Base-by-base conservation (phyloP, 495 filamentous ascomycete genomes). In the Tuber magnatum region DNA sequence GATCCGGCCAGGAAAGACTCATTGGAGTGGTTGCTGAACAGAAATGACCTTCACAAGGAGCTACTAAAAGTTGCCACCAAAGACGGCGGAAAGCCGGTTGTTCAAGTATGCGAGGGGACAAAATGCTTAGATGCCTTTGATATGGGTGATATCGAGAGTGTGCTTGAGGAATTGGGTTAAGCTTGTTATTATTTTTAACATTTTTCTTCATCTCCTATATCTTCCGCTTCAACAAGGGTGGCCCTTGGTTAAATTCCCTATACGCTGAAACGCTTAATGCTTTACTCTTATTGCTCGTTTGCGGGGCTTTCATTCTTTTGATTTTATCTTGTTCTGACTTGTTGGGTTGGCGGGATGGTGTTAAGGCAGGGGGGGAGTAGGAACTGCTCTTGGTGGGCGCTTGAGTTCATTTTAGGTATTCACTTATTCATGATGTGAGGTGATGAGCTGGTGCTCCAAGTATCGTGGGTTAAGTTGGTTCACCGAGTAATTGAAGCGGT, bases 1-100 rank as follows among this genome's bases (percentile, higher is more conserved):
- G 84, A 86, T 44, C 80, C 85, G 12, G 74, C 86, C 8, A 84
- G 84, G 75, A 83, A 83, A 51, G 84, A 85, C 6, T 84, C 84
- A 3, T 74, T 83, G 16, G 83, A 85, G n/a, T 83, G 81, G 81
- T 56, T 83, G 35, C 71, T 82, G n/a, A 80, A 74, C 18, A 79
- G 73, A 40, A 82, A 83, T 35, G n/a, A 69, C 3, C 18, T 79
- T 38, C 75, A 77, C 22, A 77, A 61, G 28, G 76, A 72, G 18
- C 46, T 79, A 9, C 35, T 79, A 39, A 75, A 51, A 44, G 48
- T 46, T 8, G 75, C 72, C 4, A 71, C 72, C 2, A 73, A 43
- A 24, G 70, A 75, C 22, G 74, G 75, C 22, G 75, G 75, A 6
- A 82, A 81, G 22, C 73, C 76, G 20, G 73, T 80, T 44, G 81